Conservation (phyloP, 805 yeast genomes). For the Wickerhamiella sorbophila region DNA sequence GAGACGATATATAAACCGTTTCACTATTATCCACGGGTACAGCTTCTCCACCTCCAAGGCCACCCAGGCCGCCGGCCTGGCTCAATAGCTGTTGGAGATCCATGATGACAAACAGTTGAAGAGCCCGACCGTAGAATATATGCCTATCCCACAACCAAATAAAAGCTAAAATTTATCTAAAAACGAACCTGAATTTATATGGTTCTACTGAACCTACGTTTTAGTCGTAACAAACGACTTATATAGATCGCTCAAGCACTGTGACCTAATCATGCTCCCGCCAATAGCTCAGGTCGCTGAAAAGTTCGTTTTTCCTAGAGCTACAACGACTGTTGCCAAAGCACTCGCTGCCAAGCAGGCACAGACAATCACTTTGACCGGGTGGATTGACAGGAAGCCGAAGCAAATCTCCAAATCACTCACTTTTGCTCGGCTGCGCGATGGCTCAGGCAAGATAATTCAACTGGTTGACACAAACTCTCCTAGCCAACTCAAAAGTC, state of each 20-base stretch:
- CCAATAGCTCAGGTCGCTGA: background rate
- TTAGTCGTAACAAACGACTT: no score
- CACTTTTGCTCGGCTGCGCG: constrained; percentile 65
- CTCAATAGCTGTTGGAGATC: constrained; percentile 24
- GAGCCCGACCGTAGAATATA: no score
- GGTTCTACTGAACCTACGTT: no score
- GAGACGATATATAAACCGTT: constrained; percentile 88
- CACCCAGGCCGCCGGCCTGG: constrained; percentile 24
- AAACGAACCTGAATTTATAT: no score
- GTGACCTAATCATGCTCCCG: constrained; percentile 1
- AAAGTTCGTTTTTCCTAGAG: constrained; percentile 12
- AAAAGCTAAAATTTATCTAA: no score
- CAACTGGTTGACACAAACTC: constrained; percentile 40
- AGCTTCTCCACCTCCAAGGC: constrained; percentile 34
- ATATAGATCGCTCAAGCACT: no score
- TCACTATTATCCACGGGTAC: constrained; percentile 90
- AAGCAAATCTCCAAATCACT: constrained; percentile 48
- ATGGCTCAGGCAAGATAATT: constrained; percentile 46
- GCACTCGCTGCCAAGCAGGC: background rate
- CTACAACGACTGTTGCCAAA: constrained; percentile 1
- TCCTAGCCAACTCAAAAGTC: constrained; percentile 29
- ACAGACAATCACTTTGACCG: constrained; percentile 39
- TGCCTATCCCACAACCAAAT: no score
- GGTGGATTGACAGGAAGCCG: constrained; percentile 75
- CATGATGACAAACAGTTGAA: constrained; percentile 15